Evolutionary conservation across 176 grass and related monocot genomes (phyloP), one percentile per base, ranked within the genome.

Genomic region (Echinochloa phyllopogon): DNA sequence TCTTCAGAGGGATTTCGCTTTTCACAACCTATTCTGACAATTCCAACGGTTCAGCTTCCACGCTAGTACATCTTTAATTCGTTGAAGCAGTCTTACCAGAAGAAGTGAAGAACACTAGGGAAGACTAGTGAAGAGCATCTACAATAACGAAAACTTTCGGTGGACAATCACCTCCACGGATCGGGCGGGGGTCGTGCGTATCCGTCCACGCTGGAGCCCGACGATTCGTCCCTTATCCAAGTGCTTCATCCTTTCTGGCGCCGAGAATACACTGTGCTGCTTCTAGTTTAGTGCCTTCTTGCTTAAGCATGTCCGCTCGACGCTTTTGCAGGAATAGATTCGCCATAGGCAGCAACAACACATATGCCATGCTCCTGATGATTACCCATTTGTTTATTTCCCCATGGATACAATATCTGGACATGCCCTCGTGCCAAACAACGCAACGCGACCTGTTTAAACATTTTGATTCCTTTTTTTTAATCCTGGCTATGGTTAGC

Each of bases 71-170:
- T 77, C 14, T 82, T 6, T 23, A 57, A n/a, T 3, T n/a, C n/a
- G 39, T 13, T 3, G 1, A 1, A 33, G 6, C 51, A 11, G 29
- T 33, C 29, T 33, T 0, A 60, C 16, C 13, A 6, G 11, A 25
- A 18, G n/a, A n/a, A n/a, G n/a, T n/a, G n/a, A n/a, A n/a, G 33
- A 38, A 40, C 33, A 29, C 20, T 41, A 51, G 44, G 10, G 9
- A 65, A 3, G 9, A 3, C 67, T 65, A 63, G 71, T 1, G 3
- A 8, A 24, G 4, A 16, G 47, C 41, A 80, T 77, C 25, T 29
- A 6, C 5, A 82, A 41, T 65, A 83, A 72, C 18, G 20, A 48
- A 0, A 5, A 38, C 88, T 90, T 90, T 90, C 79, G 88, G 88
- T 67, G 58, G 58, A 52, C 41, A 65, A 41, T 56, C 18, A 72